Percentiles rank a stretch among this genome's conserved stretches.
These are phyloP conservation scores for Metschnikowia henanensis DNA, from an alignment of 805 yeast species.

Conservation along the genomic window DNA sequence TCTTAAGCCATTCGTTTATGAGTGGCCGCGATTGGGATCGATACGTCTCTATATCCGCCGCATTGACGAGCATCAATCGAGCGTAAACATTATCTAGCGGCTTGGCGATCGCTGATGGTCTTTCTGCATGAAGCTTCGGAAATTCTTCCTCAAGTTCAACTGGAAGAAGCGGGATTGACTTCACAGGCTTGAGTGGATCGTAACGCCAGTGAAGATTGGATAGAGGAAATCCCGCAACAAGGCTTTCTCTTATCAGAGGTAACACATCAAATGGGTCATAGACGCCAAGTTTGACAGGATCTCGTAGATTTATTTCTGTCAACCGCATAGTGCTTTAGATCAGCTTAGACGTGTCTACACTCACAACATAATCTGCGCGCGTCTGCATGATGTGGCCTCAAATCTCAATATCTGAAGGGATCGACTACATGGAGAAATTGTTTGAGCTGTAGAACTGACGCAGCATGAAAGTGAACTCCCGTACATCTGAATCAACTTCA, in stretches of 20 bases:
- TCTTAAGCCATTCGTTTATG: constrained; percentile 74
- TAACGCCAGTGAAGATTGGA: constrained; percentile 71
- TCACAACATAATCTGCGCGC: constrained; percentile 8
- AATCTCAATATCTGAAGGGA: too few relatives aligned
- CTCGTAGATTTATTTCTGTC: constrained; percentile 16
- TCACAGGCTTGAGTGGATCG: constrained; percentile 49
- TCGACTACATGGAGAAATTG: not conserved
- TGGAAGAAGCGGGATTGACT: constrained; percentile 62
- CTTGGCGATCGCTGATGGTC: constrained; percentile 26
- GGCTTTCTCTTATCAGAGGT: constrained; percentile 41
- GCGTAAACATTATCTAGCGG: constrained; percentile 37
- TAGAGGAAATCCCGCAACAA: constrained; percentile 51
- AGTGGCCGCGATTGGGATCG: constrained; percentile 79
- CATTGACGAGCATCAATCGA: constrained; percentile 65
- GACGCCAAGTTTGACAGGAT: constrained; percentile 48
- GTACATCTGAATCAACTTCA: too few relatives aligned
- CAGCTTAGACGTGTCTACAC: not conserved
- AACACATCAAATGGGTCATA: constrained; percentile 74
- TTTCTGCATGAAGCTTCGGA: constrained; percentile 30
- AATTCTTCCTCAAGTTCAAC: constrained; percentile 58
- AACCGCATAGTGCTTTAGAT: constrained; percentile 8
- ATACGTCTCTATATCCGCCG: constrained; percentile 71
- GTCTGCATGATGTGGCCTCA: constrained; percentile 9
- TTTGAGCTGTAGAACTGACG: too few relatives aligned
- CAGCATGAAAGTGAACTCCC: not conserved